Evolutionary conservation across 2,329 filamentous ascomycete species (phyloP).

Genomic region (Fusarium brevicatenulatum): DNA sequence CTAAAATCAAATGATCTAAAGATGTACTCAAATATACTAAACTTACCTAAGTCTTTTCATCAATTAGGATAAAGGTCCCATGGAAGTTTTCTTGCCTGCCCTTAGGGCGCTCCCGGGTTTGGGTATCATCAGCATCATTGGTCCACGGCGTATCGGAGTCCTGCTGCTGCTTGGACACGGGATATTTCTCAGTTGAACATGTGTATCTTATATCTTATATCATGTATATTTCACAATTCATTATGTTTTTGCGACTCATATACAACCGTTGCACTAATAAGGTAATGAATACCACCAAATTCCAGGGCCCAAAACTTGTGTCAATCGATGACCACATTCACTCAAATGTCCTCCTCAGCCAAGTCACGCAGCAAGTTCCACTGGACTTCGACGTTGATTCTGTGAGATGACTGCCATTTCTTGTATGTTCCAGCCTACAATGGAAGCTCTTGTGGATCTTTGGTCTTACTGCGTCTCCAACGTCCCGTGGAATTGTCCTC

Average conservation of each 20-base stretch:
- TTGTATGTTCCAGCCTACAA: not conserved
- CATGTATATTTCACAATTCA: too few relatives aligned
- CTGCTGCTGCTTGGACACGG: too few relatives aligned
- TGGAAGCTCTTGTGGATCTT: not conserved
- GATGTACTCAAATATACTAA: not conserved
- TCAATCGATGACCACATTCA: not conserved
- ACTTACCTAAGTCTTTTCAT: not conserved
- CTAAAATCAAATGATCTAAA: not conserved
- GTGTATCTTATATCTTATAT: not conserved
- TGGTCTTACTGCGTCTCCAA: too few relatives aligned
- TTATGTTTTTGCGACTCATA: not conserved
- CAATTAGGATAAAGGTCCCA: not conserved
- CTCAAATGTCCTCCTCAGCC: not conserved
- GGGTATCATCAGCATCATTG: not conserved
- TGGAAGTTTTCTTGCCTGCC: not conserved
- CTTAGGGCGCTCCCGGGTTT: not conserved
- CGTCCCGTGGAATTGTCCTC: too few relatives aligned
- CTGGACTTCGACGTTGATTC: not conserved
- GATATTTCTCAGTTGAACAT: not conserved
- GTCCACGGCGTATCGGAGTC: not conserved
- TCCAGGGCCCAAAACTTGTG: not conserved
- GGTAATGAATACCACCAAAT: too few relatives aligned
- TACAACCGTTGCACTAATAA: not conserved
- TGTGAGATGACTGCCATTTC: not conserved
- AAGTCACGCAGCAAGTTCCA: slow-evolving; percentile 1